Percentiles rank a stretch among this genome's conserved stretches.
Conservation (phyloP, 1,284 basidiomycete genomes). For the Marasmius tenuissimus region DNA sequence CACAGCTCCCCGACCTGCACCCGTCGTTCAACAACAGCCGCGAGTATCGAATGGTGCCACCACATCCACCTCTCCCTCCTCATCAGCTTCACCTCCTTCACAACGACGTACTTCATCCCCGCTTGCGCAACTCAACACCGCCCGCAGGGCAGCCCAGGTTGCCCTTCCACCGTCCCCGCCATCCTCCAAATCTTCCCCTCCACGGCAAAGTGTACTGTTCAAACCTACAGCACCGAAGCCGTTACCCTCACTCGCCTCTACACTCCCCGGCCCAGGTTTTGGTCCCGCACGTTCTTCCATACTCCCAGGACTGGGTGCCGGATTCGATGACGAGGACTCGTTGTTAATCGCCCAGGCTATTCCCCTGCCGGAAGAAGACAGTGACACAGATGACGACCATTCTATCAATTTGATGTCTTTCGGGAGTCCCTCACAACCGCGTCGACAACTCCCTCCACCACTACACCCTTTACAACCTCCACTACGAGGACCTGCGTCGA, state of each 20-base stretch:
- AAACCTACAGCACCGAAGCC: slow-evolving; percentile 22
- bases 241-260: slow-evolving; percentile 35
- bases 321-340: slow-evolving; percentile 48
- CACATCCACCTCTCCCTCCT: slow-evolving; percentile 30
- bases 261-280: slow-evolving; percentile 28
- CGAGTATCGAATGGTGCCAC: slow-evolving; percentile 42
- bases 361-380: slow-evolving; percentile 71
- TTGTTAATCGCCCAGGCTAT: slow-evolving; percentile 67
- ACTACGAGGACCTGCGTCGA: slow-evolving; percentile 22
- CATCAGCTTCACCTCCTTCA: slow-evolving; percentile 47
- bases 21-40: slow-evolving; percentile 28
- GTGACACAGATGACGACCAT: slow-evolving; percentile 60
- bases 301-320: no score
- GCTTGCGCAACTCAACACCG: slow-evolving; percentile 34
- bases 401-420: slow-evolving; percentile 69
- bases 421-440: slow-evolving; percentile 57
- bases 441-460: neutral
- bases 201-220: slow-evolving; percentile 18
- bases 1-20: slow-evolving; percentile 39
- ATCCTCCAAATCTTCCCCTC: slow-evolving; percentile 19
- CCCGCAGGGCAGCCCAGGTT: slow-evolving; percentile 47
- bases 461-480: slow-evolving; percentile 34
- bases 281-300: no score
- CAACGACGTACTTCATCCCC: slow-evolving; percentile 57
- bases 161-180: slow-evolving; percentile 49